Evolutionary conservation across 2,329 filamentous ascomycete genomes (phyloP), one percentile per base, ranked within the genome.

Genomic region (Fusarium sp.): DNA sequence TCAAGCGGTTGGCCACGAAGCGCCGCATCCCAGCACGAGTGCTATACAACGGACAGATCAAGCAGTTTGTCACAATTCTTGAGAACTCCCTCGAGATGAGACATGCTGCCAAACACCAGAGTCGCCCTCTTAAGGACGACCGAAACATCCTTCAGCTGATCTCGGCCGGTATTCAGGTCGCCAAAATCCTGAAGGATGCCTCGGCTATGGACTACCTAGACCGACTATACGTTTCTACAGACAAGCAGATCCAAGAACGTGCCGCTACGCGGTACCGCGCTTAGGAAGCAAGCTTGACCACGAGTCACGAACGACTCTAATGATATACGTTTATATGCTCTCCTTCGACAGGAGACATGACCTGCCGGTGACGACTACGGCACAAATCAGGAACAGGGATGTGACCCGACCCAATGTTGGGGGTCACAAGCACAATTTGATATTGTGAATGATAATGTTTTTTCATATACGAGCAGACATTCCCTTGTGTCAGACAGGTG

Each of bases 71-170:
- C 65, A 95, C 92, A 38, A 91, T 95, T 28, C 79, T 96, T 70
- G 92, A 96, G 74, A 96, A 95, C 77, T 93, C 91, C 43, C 81
- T 96, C 71, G 91, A 94, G 79, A 93, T 93, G 91, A 85, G 91
- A 63, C 91, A 94, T 75, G 90, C 91, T 57, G 90, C 91, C 44
- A 93, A 92, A 60, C 90, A 93, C 77, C 91, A 93, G 77, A 91
- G 88, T 65, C 86, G 92, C 59, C 91, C 91, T 19, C 83, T 93
- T 65, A 95, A 94, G 80, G 92, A 96, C 79, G 92, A 96, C 78
- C 85, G 92, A 69, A 94, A 95, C 75, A 91, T 96, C 63, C 82
- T 96, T 57, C 92, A 96, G 79, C 84, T 95, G 64, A 92, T 96
- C 72, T 93, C 91, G 63, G 92, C 92, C 36, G 92, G 92, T 35